Conservation (phyloP, 768 basidiomycete species). For the Daedaleopsis sinensis region DNA sequence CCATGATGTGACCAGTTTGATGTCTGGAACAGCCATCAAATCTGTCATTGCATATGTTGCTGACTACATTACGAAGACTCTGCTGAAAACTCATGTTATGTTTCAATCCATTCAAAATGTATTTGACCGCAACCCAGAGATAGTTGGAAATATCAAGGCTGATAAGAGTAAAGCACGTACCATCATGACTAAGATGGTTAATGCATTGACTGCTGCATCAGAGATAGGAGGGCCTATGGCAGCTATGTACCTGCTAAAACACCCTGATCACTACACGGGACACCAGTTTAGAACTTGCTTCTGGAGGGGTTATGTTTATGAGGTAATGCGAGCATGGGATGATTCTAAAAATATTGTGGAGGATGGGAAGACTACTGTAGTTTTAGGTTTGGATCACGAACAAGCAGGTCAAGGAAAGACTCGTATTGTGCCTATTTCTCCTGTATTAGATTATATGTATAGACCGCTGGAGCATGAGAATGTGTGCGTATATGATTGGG, state of each 20-base stretch:
- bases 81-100: not conserved
- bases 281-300: slow-evolving; percentile 15
- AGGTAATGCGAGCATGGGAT: slow-evolving; percentile 2
- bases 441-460: slow-evolving; percentile 11
- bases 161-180: not conserved
- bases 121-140: not conserved
- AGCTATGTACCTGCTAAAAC: slow-evolving; percentile 16
- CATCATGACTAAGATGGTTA: slow-evolving; percentile 9
- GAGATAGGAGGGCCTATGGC: slow-evolving; percentile 21
- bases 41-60: slow-evolving; percentile 1
- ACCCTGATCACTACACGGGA: slow-evolving; percentile 21
- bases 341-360: not conserved
- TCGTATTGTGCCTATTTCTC: slow-evolving; percentile 4
- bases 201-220: slow-evolving; percentile 2
- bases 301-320: slow-evolving; percentile 8
- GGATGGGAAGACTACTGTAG: slow-evolving; percentile 2
- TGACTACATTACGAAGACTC: slow-evolving; percentile 1
- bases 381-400: slow-evolving; percentile 1
- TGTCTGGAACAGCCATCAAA: slow-evolving; percentile 1
- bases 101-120: not conserved
- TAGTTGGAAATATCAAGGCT: not conserved
- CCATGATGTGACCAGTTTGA: slow-evolving; percentile 1
- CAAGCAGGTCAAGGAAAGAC: not conserved
- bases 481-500: slow-evolving; percentile 11
- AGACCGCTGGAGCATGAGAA: slow-evolving; percentile 5